These are phyloP conservation scores for Fusarium sp. DNA, from an alignment of 2,329 filamentous ascomycete genomes.

Conservation along the genomic window DNA sequence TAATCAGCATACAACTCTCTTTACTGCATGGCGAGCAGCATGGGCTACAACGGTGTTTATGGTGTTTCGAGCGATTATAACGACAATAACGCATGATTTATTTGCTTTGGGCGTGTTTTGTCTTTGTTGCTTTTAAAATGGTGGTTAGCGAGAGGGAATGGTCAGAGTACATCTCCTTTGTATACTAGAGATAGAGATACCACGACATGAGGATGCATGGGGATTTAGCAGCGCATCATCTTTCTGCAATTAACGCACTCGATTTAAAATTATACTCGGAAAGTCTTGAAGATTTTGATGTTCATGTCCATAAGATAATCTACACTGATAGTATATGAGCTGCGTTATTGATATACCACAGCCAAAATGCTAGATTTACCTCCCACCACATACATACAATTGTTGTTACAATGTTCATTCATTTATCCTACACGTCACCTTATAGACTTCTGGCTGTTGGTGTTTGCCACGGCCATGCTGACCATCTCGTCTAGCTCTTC, in stretches of 20 bases:
- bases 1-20: constrained; percentile 22
- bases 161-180: constrained; percentile 38
- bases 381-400: constrained; percentile 37
- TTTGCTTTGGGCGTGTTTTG: constrained; percentile 30
- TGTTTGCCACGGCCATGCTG: constrained; percentile 49
- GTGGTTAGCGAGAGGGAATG: constrained; percentile 25
- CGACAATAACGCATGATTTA: constrained; percentile 36
- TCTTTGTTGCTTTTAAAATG: constrained; percentile 31
- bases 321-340: constrained; percentile 32
- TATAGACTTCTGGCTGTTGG: constrained; percentile 23
- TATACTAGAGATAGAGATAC: constrained; percentile 48
- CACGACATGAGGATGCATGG: constrained; percentile 32
- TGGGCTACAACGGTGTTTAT: constrained; percentile 27
- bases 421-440: constrained; percentile 32
- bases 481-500: constrained; percentile 61
- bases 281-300: not conserved
- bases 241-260: constrained; percentile 13
- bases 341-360: constrained; percentile 10
- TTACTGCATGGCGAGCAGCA: constrained; percentile 40
- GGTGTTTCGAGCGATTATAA: constrained; percentile 36
- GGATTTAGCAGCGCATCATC: constrained; percentile 24
- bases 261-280: not conserved
- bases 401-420: constrained; percentile 41
- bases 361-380: constrained; percentile 17
- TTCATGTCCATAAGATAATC: constrained; percentile 19